Evolutionary conservation across 2,329 filamentous ascomycete species (phyloP), one percentile per base, ranked within the genome.

Genomic region (Hymenoscyphus occultus): DNA sequence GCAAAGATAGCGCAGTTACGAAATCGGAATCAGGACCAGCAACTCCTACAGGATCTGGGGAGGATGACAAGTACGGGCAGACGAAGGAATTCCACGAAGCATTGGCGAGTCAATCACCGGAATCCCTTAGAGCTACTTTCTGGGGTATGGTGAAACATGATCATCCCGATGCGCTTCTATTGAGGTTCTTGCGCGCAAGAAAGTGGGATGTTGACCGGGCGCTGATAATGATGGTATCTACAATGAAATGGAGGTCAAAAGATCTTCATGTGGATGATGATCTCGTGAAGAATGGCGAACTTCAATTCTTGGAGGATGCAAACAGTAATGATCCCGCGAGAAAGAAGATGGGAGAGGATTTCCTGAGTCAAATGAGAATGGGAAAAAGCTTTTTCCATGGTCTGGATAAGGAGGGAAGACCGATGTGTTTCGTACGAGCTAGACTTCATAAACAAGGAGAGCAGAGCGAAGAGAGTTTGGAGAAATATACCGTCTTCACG

Each of bases 131-230:
- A 61, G 82, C 83, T 16, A 89, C 93, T 0, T 90, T 98, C 75
- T 98, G 95, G 95, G 85, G 81, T 70, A 96, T 97, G 92, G 86
- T 94, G 65, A 99, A 98, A 81, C 90, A 95, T 73, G 95, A 99
- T 74, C 87, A 98, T 75, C 95, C 95, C 0, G 95, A 99, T 78
- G 90, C 89, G 2, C 81, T 96, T 19, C 80, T 94, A 16, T 80
- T 97, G 64, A 87, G 93, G 54, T 97, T 96, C 77, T 81, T 97
- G 64, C 84, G 93, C 61, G 93, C 93, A n/a, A 84, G 93, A 57
- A 96, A 96, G 78, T 99, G 95, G 95, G 92, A 99, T 74, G 88
- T 97, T 19, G 90, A 97, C 61, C 93, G 92, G 76, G 95, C 95
- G 3, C 83, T 98, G 32, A 85, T 97, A 70, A 99, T 99, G 95